phyloP scores from a whole-genome alignment of 345 rosid species.

The Rhodomyrtus tomentosa region DNA sequence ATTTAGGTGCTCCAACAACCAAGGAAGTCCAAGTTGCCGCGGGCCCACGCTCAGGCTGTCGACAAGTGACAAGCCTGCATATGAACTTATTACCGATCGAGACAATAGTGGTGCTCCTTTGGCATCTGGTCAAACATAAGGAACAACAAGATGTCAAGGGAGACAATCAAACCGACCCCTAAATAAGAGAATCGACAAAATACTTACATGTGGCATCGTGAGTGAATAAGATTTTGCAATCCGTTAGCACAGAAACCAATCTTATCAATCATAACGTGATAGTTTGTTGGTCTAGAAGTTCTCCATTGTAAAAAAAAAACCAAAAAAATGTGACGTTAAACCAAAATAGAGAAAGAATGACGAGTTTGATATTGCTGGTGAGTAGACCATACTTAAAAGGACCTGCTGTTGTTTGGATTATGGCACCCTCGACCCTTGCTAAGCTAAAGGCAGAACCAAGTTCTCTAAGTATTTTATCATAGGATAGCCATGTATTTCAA shows the following conservation, averaged over 20 bases:
- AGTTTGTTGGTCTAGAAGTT: conserved; percentile 85
- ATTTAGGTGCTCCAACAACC: too few relatives aligned
- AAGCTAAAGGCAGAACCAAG: background rate
- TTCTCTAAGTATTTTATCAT: background rate
- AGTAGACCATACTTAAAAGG: background rate
- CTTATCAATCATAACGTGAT: conserved; percentile 75
- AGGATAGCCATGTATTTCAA: background rate
- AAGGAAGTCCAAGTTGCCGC: too few relatives aligned
- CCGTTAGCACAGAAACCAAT: conserved; percentile 65
- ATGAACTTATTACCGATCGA: conserved; percentile 42
- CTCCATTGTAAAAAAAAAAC: conserved; percentile 23
- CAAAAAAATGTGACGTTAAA: background rate
- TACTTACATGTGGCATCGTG: conserved; percentile 28
- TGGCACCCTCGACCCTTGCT: background rate
- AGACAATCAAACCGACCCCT: background rate
- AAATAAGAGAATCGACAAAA: background rate
- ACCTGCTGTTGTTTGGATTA: background rate
- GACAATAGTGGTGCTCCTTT: conserved; percentile 68
- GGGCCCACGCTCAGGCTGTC: too few relatives aligned
- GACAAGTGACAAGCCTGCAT: too few relatives aligned
- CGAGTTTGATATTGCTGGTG: background rate
- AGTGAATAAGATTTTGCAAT: conserved; percentile 16
- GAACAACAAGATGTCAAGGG: background rate
- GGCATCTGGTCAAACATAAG: conserved; percentile 31
- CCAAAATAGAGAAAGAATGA: background rate